These are phyloP conservation scores for Lasiodiplodia sp. DNA, from an alignment of 2,329 filamentous ascomycete genomes.

Conservation along the genomic window DNA sequence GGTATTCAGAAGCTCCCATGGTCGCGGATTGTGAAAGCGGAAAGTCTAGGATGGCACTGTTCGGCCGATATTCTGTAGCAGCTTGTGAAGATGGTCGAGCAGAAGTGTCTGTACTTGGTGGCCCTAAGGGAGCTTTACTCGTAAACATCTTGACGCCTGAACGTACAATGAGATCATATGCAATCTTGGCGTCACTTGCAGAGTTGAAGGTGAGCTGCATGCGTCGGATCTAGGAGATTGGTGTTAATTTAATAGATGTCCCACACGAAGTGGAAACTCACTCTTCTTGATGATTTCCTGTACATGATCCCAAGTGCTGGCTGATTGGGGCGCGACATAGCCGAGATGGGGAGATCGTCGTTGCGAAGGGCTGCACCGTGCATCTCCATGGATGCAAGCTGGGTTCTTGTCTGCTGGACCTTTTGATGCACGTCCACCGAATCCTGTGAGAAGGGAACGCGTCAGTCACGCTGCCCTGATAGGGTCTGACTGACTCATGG, in stretches of 20 bases:
- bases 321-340: constrained; percentile 44
- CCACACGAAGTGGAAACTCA: constrained; percentile 31
- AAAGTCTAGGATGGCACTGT: background rate
- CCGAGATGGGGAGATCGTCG: constrained; percentile 55
- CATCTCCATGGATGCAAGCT: constrained; percentile 34
- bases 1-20: background rate
- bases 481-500: constrained; percentile 2
- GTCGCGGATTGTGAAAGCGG: background rate
- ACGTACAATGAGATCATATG: constrained; percentile 31
- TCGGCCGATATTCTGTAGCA: background rate
- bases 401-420: constrained; percentile 35
- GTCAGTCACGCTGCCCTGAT: background rate
- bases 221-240: constrained; percentile 47
- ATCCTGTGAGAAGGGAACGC: constrained; percentile 35
- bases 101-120: background rate
- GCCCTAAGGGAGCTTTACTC: background rate
- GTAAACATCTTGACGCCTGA: constrained; percentile 4
- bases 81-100: background rate
- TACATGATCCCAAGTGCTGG: constrained; percentile 52
- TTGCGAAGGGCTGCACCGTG: constrained; percentile 39
- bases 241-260: background rate
- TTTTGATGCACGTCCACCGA: constrained; percentile 38
- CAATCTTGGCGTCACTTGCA: constrained; percentile 46
- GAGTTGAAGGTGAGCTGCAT: constrained; percentile 54
- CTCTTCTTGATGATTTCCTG: constrained; percentile 45